Evolutionary conservation across 345 rosid species (phyloP), one percentile per base, ranked within the genome.

Genomic region (Arabis alpina): DNA sequence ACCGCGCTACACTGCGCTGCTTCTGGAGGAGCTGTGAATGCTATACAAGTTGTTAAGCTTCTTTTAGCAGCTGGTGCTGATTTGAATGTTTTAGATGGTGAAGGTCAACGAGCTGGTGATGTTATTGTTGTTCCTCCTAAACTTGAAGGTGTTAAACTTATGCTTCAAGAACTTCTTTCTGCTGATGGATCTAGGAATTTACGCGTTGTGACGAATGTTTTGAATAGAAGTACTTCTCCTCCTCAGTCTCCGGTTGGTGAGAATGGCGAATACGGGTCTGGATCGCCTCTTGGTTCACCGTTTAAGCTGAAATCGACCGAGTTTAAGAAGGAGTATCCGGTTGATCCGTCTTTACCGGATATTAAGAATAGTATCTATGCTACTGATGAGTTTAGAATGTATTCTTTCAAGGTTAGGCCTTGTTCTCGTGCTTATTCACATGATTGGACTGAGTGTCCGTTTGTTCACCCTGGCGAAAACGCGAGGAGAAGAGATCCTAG

Each of bases 391-490:
- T 93, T 93, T 65, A 80, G 98, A 47, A 93, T 93, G 98, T 93
- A 91, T 72, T 93, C 96, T 1, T 93, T 93, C 76, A 93, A 93
- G 79, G 91, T 93, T 16, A 69, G 98, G 19, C 97, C 98, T 10
- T 93, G 98, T 79, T 91, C 97, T 0, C 89, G 98, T 27, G 97
- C 98, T 0, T 93, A 93, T 61, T 93, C 98, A 3, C 98, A 93
- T 71, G 98, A 93, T 72, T 93, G 98, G 98, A 93, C 98, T 0
- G 98, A 93, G 80, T 93, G 98, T 62, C 98, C 98, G 5, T 93
- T 93, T 79, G 98, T 91, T 53, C 98, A 93, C 55, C 98, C 98
- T 0, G 98, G 98, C 4, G 98, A 93, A 52, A 93, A 93, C 77
- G 98, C 98, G 30, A 85, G 98, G 62, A 86, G 98, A 74, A 84